Base-by-base conservation (phyloP, 768 basidiomycete species). In the Lactarius trivialis region DNA sequence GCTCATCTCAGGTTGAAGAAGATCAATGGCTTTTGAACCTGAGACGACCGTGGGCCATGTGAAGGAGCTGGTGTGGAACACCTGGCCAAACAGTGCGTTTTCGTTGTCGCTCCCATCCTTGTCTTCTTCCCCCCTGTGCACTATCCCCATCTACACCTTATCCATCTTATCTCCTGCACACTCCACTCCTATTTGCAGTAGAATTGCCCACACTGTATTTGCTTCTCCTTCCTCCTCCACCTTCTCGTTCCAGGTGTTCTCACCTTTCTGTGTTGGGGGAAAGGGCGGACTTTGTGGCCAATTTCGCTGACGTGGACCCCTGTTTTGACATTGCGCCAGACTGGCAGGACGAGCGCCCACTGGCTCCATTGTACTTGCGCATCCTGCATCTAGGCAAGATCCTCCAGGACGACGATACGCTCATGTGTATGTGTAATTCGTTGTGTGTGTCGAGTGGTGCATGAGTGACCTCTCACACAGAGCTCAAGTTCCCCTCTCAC, bases 21-120 rank as follows among this genome's bases (percentile, higher is more conserved):
- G 85, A 64, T 82, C 84, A 0, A 88, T 91, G 82, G 75, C 80
- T 0, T 92, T 92, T 66, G 87, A 89, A 32, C 88, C 88, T 12
- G 82, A 83, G 66, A 87, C 82, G 24, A 86, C 88, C 0, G 76
- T 91, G 34, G 88, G 87, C 19, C 78, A 90, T 67, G 85, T 90
- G 32, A 91, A 91, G 73, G 90, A 92, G 74, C 80, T 92, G 52
- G 82, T 86, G 39, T 91, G 90, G 89, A 89, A 85, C 74, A 81
- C 83, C 36, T 92, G 90, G 89, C 88, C 88, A 32, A 74, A 77
- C 68, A 88, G 89, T 85, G 65, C 69, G 81, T 75, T 30, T 30
- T n/a, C n/a, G n/a, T n/a, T n/a, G n/a, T 39, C 34, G 52, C 26
- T 60, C 17, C 32, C 26, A 21, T 45, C 37, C 28, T 58, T 34